Conservation (phyloP, 139 green algal genomes). For the Edaphochlamys debaryana region DNA sequence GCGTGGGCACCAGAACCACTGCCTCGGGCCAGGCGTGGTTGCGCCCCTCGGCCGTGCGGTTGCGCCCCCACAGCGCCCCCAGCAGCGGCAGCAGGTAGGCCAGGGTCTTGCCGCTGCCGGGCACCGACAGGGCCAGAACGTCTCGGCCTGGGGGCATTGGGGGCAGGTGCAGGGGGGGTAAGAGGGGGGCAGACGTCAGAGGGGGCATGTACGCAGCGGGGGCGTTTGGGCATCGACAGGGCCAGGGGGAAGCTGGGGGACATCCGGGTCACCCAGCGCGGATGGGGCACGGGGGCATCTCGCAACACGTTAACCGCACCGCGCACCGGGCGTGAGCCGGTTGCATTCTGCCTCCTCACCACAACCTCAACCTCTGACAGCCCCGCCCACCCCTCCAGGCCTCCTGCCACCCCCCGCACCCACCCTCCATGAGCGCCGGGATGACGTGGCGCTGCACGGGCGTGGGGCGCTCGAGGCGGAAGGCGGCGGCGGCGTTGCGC, state of each 20-base stretch:
- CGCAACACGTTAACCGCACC: too few relatives aligned
- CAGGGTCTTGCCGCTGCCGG: slow-evolving; percentile 63
- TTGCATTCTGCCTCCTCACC: too few relatives aligned
- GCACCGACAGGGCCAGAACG: slow-evolving; percentile 50
- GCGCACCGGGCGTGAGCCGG: too few relatives aligned
- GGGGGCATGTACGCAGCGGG: background rate
- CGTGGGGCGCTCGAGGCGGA: slow-evolving; percentile 24
- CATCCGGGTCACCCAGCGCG: too few relatives aligned
- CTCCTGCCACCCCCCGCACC: too few relatives aligned
- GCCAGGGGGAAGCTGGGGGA: too few relatives aligned
- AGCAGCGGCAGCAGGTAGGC: slow-evolving; percentile 60
- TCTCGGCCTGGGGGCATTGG: slow-evolving; percentile 48
- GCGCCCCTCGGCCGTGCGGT: background rate
- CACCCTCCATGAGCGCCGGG: slow-evolving; percentile 36
- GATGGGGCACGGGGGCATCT: too few relatives aligned
- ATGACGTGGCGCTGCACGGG: slow-evolving; percentile 45
- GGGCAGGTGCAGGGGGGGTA: background rate
- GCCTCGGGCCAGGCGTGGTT: slow-evolving; percentile 51
- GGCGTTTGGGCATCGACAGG: too few relatives aligned
- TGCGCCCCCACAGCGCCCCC: too few relatives aligned
- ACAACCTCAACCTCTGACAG: too few relatives aligned
- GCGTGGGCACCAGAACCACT: slow-evolving; percentile 74
- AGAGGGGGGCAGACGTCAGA: background rate
- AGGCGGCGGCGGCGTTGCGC: slow-evolving; percentile 21
- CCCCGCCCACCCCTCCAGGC: too few relatives aligned